A percentile compares a stretch with the other conserved stretches of the same genome.
Evolutionary conservation across 2,329 filamentous ascomycete genomes (phyloP).

Genomic region (Talaromyces amestolkiae): DNA sequence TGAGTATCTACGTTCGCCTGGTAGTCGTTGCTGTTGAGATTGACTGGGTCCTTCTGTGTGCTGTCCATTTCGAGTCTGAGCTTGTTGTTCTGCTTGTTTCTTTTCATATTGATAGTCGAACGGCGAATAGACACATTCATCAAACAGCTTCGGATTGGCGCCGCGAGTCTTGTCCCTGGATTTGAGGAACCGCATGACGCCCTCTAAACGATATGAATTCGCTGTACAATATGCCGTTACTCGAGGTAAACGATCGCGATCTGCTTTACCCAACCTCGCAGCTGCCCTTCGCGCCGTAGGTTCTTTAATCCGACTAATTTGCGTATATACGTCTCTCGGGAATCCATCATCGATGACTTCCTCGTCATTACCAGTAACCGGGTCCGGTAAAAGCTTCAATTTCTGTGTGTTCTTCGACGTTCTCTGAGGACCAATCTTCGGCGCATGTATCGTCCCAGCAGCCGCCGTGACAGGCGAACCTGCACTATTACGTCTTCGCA

Average conservation of each 20-base stretch:
- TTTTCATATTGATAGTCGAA: conserved; percentile 70
- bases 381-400: conserved; percentile 91
- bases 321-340: conserved; percentile 91
- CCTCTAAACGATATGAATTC: conserved; percentile 85
- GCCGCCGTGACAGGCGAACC: conserved; percentile 54
- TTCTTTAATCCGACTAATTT: conserved; percentile 97
- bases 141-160: conserved; percentile 84
- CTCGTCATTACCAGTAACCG: conserved; percentile 76
- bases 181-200: conserved; percentile 86
- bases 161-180: conserved; percentile 73
- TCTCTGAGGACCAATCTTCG: conserved; percentile 88
- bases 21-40: conserved; percentile 25
- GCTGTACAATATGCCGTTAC: conserved; percentile 97
- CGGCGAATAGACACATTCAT: conserved; percentile 96
- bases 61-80: conserved; percentile 35
- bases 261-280: conserved; percentile 86
- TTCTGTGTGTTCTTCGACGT: conserved; percentile 96
- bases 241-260: conserved; percentile 78
- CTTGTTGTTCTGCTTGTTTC: conserved; percentile 32
- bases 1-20: conserved; percentile 68
- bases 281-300: conserved; percentile 89
- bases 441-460: conserved; percentile 42
- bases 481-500: conserved; percentile 81
- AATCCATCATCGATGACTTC: conserved; percentile 82
- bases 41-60: conserved; percentile 27